Base-by-base conservation (phyloP, 2,329 filamentous ascomycete genomes). In the Pyrenophora tritici-repentis region DNA sequence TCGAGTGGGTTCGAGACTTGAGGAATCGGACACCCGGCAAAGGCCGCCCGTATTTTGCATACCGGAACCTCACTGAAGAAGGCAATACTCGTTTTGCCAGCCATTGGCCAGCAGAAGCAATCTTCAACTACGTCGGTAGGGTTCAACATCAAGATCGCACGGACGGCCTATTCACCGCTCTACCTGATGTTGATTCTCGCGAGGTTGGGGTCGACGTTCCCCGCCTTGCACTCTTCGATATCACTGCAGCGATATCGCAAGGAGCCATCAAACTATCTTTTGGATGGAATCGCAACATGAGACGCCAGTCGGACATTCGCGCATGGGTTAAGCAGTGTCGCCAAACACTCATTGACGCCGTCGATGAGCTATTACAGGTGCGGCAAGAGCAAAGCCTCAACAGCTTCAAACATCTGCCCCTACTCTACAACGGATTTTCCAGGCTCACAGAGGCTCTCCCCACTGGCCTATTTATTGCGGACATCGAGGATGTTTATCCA, bases 81-180 rank as follows among this genome's bases (percentile, higher is more conserved):
- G 67, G 67, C 8, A 53, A 61, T 39, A 58, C 59, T 22, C 53
- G 57, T 2, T 72, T 67, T 47, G 54, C 63, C 14, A 58, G 58
- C 17, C 67, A 70, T 42, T 72, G 68, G 68, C 68, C 68, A 18
- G 67, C 66, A 17, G 68, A 72, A 45, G 62, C 67, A 7, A 55
- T 64, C 3, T 72, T 72, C 43, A 72, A 72, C 36, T 72, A 72
- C 32, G 59, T 70, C 12, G 69, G 69, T 6, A 56, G 62, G 36
- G 55, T 70, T 32, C 67, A 71, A 39, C 63, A 66, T 44, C 58
- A 67, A 14, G 68, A 70, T 29, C 62, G 62, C 18, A 65, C 70
- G 46, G 66, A 69, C 39, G 55, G 62, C 1, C 39, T 70, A 8
- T 56, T 72, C 12, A 61, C 59, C 20, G 55, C 56, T 7, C 47